Evolutionary conservation across 441 rosid genomes (phyloP).

Genomic region (Pelargonium cotyledonis): DNA sequence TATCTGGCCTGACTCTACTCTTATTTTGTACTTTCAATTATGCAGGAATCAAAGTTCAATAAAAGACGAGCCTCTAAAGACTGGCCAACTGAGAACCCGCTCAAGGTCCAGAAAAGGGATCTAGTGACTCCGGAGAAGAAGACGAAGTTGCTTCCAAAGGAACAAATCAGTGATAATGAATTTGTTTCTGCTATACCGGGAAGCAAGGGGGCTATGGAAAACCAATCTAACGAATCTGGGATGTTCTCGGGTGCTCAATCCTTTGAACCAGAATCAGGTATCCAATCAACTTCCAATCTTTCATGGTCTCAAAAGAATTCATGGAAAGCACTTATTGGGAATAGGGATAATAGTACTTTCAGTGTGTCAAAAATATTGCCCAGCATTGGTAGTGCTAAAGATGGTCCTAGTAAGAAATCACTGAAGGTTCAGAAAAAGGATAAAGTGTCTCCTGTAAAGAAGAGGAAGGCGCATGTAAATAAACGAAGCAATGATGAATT

Average conservation of each 20-base stretch:
- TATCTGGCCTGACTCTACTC: slow-evolving; percentile 5
- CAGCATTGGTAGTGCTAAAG: slow-evolving; percentile 15
- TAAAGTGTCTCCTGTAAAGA: slow-evolving; percentile 24
- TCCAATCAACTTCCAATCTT: slow-evolving; percentile 1
- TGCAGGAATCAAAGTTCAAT: slow-evolving; percentile 35
- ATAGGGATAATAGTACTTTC: slow-evolving; percentile 1
- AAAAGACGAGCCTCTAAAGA: slow-evolving; percentile 22
- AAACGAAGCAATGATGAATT: slow-evolving; percentile 31
- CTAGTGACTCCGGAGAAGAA: background rate
- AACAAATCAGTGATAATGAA: background rate
- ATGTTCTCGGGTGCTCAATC: slow-evolving; percentile 1
- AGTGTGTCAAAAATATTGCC: slow-evolving; percentile 5
- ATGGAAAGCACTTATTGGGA: slow-evolving; percentile 6
- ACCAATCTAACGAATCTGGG: background rate
- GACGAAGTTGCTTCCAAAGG: background rate
- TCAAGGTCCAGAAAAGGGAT: slow-evolving; percentile 7
- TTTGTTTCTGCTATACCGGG: background rate
- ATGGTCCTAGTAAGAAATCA: slow-evolving; percentile 17
- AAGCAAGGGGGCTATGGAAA: background rate
- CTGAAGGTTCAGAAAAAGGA: slow-evolving; percentile 24
- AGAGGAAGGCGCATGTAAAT: slow-evolving; percentile 23
- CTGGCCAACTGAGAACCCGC: slow-evolving; percentile 2
- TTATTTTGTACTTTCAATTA: slow-evolving; percentile 21
- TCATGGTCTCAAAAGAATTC: slow-evolving; percentile 8
- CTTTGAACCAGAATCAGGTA: background rate